Evolutionary conservation across 768 basidiomycete genomes (phyloP).

Genomic region (Polyporus arcularius): DNA sequence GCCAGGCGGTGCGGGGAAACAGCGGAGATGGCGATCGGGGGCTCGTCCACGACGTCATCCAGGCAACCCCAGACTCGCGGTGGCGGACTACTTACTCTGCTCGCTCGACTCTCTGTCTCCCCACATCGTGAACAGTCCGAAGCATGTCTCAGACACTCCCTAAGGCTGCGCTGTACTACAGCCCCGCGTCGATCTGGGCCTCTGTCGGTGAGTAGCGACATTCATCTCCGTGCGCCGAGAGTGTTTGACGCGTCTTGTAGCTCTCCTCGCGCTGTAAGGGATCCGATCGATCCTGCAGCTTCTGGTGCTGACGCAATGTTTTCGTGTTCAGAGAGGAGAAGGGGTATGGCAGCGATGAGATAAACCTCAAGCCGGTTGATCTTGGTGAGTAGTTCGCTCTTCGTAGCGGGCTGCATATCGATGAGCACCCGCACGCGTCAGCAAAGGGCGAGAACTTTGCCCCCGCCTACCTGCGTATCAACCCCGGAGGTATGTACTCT

Average conservation of each 20-base stretch:
- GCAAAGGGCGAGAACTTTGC: conserved; percentile 81
- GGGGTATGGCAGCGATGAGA: conserved; percentile 78
- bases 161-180: conserved; percentile 84
- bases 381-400: conserved; percentile 41
- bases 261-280: conserved; percentile 57
- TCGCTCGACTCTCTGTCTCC: neutral
- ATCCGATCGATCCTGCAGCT: neutral
- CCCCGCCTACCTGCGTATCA: conserved; percentile 75
- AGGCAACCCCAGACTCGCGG: neutral
- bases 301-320: neutral
- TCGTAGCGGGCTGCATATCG: conserved; percentile 2
- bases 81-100: too few species aligned
- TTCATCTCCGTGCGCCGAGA: neutral
- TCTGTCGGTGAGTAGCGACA: conserved; percentile 50
- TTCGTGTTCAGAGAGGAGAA: conserved; percentile 58
- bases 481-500: conserved; percentile 59
- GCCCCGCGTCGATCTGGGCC: conserved; percentile 61
- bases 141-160: conserved; percentile 37
- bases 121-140: conserved; percentile 16
- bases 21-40: conserved; percentile 14
- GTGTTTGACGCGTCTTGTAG: conserved; percentile 31
- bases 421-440: conserved; percentile 28
- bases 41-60: conserved; percentile 1
- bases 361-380: conserved; percentile 70
- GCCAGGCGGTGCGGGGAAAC: neutral